These are phyloP conservation scores for Botrytis deweyae DNA, from an alignment of 2,329 filamentous ascomycete genomes.

Conservation along the genomic window DNA sequence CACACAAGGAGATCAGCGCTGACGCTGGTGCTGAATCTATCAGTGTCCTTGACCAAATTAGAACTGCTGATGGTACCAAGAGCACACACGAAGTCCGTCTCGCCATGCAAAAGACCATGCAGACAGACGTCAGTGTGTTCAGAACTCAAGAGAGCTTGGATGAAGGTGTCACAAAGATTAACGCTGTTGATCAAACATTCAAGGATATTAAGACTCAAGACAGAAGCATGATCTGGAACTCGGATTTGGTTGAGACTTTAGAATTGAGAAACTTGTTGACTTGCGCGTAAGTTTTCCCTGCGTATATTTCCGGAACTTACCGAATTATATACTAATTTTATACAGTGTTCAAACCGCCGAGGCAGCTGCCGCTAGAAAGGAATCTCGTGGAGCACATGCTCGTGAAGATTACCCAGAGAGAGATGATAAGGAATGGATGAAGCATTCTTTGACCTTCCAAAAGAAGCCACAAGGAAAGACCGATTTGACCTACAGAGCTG, in stretches of 20 bases:
- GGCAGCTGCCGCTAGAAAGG: constrained; percentile 89
- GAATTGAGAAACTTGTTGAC: constrained; percentile 94
- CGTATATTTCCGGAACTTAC: neutral
- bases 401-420: constrained; percentile 95
- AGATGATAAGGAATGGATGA: constrained; percentile 98
- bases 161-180: constrained; percentile 87
- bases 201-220: constrained; percentile 91
- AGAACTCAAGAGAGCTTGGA: constrained; percentile 83
- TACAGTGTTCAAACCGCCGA: constrained; percentile 82
- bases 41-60: constrained; percentile 66
- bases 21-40: constrained; percentile 78
- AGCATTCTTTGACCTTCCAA: constrained; percentile 97
- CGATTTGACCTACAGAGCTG: constrained; percentile 81
- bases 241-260: constrained; percentile 91
- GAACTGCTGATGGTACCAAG: constrained; percentile 45
- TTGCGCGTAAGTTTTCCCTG: constrained; percentile 69
- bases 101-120: constrained; percentile 98
- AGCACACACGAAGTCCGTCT: constrained; percentile 84
- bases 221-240: constrained; percentile 99
- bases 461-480: constrained; percentile 86
- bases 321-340: constrained; percentile 4
- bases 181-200: constrained; percentile 77
- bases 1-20: constrained; percentile 62
- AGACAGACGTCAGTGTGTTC: constrained; percentile 96
- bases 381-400: constrained; percentile 95